A percentile compares a stretch with the other conserved stretches of the same genome.
Evolutionary conservation across 441 rosid species (phyloP).

Genomic region (Gossypium davidsonii): DNA sequence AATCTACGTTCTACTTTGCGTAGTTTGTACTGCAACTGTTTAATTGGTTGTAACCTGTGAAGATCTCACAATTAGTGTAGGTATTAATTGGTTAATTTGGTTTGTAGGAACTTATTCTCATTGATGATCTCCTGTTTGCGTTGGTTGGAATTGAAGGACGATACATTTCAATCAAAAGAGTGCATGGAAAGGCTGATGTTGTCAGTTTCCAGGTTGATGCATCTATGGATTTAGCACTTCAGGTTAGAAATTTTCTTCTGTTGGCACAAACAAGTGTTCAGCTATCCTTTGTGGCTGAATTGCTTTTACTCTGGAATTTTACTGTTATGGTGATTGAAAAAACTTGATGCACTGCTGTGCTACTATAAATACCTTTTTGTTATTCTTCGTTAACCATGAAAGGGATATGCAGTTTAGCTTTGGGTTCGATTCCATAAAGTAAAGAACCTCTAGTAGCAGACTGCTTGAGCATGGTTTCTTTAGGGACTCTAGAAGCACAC

Average conservation of each 20-base stretch:
- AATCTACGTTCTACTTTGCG: neutral
- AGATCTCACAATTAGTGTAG: neutral
- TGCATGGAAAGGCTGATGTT: conserved; percentile 55
- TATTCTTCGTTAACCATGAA: neutral
- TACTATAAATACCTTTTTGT: neutral
- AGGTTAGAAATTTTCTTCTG: conserved; percentile 37
- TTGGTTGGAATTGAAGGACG: conserved; percentile 94
- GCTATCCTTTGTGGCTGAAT: neutral
- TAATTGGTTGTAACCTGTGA: conserved; percentile 4
- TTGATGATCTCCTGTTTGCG: conserved; percentile 83
- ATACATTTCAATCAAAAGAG: conserved; percentile 63
- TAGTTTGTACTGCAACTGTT: neutral
- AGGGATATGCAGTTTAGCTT: neutral
- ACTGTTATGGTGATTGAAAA: conserved; percentile 5
- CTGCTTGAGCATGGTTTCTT: neutral
- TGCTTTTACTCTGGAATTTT: neutral
- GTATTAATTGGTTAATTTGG: conserved; percentile 12
- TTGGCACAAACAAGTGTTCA: neutral
- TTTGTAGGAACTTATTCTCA: conserved; percentile 77
- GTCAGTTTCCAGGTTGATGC: conserved; percentile 73
- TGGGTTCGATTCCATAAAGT: neutral
- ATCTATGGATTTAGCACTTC: conserved; percentile 88
- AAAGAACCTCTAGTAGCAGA: neutral
- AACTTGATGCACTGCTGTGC: neutral
- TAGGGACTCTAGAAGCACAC: neutral